Conservation (phyloP, 768 basidiomycete species). For the Calocybe gangraenosa region DNA sequence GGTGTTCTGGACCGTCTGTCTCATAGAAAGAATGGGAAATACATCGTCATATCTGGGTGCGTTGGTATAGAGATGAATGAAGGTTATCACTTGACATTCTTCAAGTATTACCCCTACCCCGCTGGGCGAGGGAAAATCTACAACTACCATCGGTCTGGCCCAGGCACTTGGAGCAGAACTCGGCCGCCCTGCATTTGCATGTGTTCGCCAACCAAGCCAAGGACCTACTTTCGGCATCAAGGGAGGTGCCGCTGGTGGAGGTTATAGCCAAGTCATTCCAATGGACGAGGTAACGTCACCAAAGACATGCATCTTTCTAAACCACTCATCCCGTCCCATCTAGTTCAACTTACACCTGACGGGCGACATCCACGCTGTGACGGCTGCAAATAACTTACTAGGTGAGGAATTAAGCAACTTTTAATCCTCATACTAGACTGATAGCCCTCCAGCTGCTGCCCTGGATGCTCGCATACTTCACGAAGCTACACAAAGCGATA, state of each 20-base stretch:
- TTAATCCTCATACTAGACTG: too few relatives aligned
- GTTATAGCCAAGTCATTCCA: constrained; percentile 98
- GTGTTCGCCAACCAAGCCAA: constrained; percentile 96
- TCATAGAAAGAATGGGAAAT: constrained; percentile 90
- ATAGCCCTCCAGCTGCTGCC: constrained; percentile 97
- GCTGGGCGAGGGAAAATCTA: constrained; percentile 97
- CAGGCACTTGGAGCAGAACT: constrained; percentile 96
- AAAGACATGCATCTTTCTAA: neutral
- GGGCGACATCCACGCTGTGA: constrained; percentile 97
- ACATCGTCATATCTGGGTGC: constrained; percentile 91
- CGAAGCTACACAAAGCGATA: constrained; percentile 92
- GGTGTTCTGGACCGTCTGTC: constrained; percentile 79
- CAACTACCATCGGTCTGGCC: constrained; percentile 94
- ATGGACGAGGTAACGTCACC: constrained; percentile 83
- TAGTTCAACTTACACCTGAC: constrained; percentile 96
- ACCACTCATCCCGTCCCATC: neutral
- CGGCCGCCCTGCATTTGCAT: constrained; percentile 89
- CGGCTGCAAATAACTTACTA: constrained; percentile 94
- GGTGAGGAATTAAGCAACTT: too few relatives aligned
- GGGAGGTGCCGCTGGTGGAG: constrained; percentile 96
- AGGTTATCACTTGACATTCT: neutral
- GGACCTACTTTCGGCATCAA: constrained; percentile 99
- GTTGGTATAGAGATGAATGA: neutral
- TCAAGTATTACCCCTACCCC: constrained; percentile 91
- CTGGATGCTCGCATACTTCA: constrained; percentile 98